Percentiles rank a stretch among this genome's conserved stretches.
These are phyloP conservation scores for Microcos paniculata DNA, from an alignment of 345 rosid genomes.

Conservation along the genomic window DNA sequence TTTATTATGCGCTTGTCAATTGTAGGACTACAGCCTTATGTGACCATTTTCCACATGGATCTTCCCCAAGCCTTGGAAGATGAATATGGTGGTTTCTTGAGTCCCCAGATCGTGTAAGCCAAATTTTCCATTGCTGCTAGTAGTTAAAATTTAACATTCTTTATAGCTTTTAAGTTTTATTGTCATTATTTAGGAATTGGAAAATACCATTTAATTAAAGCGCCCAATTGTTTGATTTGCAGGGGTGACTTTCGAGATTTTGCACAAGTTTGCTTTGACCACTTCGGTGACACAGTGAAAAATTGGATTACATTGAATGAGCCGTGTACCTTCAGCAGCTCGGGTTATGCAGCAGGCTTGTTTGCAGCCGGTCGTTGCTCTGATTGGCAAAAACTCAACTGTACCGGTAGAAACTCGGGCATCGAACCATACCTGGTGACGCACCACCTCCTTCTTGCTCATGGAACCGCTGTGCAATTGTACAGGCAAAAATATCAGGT, in stretches of 20 bases:
- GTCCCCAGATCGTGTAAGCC: conserved; percentile 37
- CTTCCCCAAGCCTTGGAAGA: conserved; percentile 52
- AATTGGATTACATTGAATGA: conserved; percentile 44
- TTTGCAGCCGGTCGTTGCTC: conserved; percentile 33
- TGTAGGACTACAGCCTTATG: conserved; percentile 43
- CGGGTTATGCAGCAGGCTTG: conserved; percentile 14
- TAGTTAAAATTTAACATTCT: not conserved
- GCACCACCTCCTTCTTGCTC: conserved; percentile 37
- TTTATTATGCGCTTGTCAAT: not conserved
- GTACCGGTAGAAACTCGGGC: conserved; percentile 29
- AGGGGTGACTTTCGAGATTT: conserved; percentile 31
- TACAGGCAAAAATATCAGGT: conserved; percentile 37
- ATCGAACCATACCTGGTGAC: conserved; percentile 33
- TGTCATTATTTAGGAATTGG: too few species aligned
- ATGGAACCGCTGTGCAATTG: conserved; percentile 26
- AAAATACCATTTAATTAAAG: too few species aligned
- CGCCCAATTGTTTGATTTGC: not conserved
- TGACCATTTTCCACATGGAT: conserved; percentile 47
- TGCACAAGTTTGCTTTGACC: conserved; percentile 28
- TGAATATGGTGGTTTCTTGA: conserved; percentile 50
- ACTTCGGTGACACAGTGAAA: conserved; percentile 38
- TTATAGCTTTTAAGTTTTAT: not conserved
- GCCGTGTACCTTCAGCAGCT: conserved; percentile 9
- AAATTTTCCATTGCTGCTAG: not conserved
- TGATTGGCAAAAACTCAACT: conserved; percentile 11